Percentiles rank a stretch among this genome's conserved stretches.
These are phyloP conservation scores for Tilletiaria anomala DNA, from an alignment of 1,284 basidiomycete species.

Conservation along the genomic window DNA sequence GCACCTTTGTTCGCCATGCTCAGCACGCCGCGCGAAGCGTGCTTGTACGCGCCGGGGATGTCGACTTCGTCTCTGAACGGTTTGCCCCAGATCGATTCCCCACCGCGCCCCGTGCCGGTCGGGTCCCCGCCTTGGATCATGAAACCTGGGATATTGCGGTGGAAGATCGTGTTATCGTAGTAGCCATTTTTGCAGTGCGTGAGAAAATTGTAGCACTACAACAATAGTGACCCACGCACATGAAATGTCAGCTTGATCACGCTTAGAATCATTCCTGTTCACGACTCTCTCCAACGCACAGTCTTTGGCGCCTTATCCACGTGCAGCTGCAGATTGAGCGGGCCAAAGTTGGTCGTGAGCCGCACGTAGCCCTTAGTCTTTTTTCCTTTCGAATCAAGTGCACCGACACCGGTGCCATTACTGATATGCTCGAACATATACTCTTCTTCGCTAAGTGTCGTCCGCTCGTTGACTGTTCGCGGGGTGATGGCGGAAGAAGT, in stretches of 20 bases:
- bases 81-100: conserved; percentile 84
- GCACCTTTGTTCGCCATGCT: conserved; percentile 36
- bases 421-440: conserved; percentile 62
- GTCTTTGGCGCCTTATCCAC: conserved; percentile 87
- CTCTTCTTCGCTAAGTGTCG: conserved; percentile 82
- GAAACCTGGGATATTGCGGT: conserved; percentile 87
- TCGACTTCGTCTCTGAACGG: conserved; percentile 87
- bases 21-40: conserved; percentile 21
- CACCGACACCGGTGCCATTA: conserved; percentile 59
- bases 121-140: conserved; percentile 98
- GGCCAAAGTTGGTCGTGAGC: conserved; percentile 74
- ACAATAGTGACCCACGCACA: too few species aligned
- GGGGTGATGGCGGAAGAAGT: conserved; percentile 83
- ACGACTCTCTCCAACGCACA: conserved; percentile 34
- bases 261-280: not conserved
- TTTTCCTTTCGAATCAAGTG: conserved; percentile 1
- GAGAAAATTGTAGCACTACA: conserved; percentile 72
- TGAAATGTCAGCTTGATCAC: not conserved
- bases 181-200: conserved; percentile 54
- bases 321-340: conserved; percentile 78
- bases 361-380: conserved; percentile 42
- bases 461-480: conserved; percentile 58
- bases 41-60: conserved; percentile 21
- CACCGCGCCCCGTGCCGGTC: conserved; percentile 84
- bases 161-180: conserved; percentile 74